Evolutionary conservation across 2,329 filamentous ascomycete species (phyloP), one percentile per base, ranked within the genome.

Genomic region (Podosphaera aphanis): DNA sequence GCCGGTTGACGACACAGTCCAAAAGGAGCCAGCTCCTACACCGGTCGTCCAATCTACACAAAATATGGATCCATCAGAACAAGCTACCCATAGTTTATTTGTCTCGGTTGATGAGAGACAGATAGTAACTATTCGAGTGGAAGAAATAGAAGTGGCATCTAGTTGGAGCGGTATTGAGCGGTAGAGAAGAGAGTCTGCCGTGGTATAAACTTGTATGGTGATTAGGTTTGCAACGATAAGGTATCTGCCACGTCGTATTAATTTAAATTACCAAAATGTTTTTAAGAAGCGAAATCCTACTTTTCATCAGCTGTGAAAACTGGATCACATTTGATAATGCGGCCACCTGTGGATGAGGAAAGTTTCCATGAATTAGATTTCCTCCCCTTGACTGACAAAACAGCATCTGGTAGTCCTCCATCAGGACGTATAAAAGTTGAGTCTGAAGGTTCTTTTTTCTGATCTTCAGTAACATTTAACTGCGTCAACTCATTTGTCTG

Each of bases 141-240:
- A 48, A 1, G 45, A 43, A 1, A 42, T 46, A 20, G 46, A 44
- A 35, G 54, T 43, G 54, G 50, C 19, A 54, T 61, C 57, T 53
- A 65, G 52, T 13, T 71, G 64, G 23, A 65, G 52, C 11, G 71
- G 64, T 43, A 94, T 77, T 47, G 76, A 74, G 52, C 83, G 77
- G 40, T 83, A 67, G 19, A 92, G 72, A 43, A 92, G 71, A 1
- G 90, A 95, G 46, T 84, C 85, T 51, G 73, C 67, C 25, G 83
- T 74, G 1, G 82, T 81, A 61, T 90, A 93, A 21, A 93, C 70
- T 59, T 85, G 80, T 46, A 94, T 67, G 8, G 79, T 78, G 23
- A 73, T 77, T 49, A 77, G 72, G 56, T 83, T 83, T 27, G 79
- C 73, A 47, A 93, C 61, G 47, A 94, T 76, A 35, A 94, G 60